A percentile compares a stretch with the other conserved stretches of the same genome.
Conservation (phyloP, 495 filamentous ascomycete species). For the Sporormia fimetaria region DNA sequence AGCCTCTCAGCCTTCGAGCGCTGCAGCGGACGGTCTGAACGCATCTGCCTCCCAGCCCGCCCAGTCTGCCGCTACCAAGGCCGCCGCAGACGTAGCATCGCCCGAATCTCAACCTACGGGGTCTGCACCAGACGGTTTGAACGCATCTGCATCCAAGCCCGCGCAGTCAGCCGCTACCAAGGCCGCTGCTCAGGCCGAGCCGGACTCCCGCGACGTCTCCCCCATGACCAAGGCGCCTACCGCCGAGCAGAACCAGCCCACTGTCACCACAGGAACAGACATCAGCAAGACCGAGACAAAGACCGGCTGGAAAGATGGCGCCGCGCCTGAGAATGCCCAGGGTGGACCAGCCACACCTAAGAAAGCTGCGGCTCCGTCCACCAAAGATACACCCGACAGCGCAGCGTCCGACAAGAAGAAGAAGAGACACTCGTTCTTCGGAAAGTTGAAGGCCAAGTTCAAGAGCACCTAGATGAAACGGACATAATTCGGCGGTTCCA, state of each 20-base stretch:
- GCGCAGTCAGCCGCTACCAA: neutral
- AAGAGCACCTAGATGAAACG: neutral
- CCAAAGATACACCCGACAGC: constrained; percentile 27
- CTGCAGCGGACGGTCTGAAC: constrained; percentile 12
- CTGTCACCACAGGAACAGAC: constrained; percentile 28
- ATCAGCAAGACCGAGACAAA: constrained; percentile 16
- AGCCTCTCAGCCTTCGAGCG: constrained; percentile 23
- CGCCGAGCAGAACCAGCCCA: constrained; percentile 18
- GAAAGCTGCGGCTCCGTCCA: constrained; percentile 2
- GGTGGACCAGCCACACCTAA: neutral
- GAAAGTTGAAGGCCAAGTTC: constrained; percentile 48
- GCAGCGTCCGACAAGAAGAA: constrained; percentile 43
- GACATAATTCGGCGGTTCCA: neutral
- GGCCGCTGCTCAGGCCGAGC: constrained; percentile 1
- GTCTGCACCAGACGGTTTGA: constrained; percentile 14
- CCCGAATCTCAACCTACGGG: constrained; percentile 20
- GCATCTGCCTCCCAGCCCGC: constrained; percentile 7
- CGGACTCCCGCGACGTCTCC: constrained; percentile 27
- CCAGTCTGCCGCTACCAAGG: constrained; percentile 1
- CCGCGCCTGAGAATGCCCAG: constrained; percentile 1
- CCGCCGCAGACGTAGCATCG: constrained; percentile 5
- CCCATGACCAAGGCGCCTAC: constrained; percentile 30
- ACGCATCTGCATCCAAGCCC: constrained; percentile 1
- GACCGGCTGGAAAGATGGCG: constrained; percentile 13
- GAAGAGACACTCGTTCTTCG: constrained; percentile 46